phyloP scores from a whole-genome alignment of 495 filamentous ascomycete species.

The Astrocystis sublimbata region DNA sequence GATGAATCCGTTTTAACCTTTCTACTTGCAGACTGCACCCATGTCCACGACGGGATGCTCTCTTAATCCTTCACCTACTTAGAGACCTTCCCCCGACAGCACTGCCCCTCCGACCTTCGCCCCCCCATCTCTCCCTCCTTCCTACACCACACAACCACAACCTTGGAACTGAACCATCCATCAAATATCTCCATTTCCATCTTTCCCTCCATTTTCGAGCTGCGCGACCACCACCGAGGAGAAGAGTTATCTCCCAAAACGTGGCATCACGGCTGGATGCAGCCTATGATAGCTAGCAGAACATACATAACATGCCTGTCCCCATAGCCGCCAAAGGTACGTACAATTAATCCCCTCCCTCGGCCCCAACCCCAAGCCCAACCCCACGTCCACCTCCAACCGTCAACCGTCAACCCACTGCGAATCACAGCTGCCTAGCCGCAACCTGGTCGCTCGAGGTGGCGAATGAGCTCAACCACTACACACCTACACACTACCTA shows the following conservation, averaged over 20 bases:
- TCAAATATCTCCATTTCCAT: not conserved
- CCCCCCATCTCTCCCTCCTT: not conserved
- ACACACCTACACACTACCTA: too few species aligned
- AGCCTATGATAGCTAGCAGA: too few species aligned
- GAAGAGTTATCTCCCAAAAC: not conserved
- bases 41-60: not conserved
- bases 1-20: too few species aligned
- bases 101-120: not conserved
- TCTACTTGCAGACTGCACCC: not conserved
- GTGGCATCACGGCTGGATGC: slow-evolving; percentile 5
- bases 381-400: slow-evolving; percentile 26
- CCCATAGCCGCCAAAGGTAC: slow-evolving; percentile 51
- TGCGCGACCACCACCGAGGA: not conserved
- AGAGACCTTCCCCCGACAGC: not conserved
- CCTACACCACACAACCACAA: not conserved
- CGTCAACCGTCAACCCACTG: not conserved
- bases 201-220: not conserved
- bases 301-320: slow-evolving; percentile 42
- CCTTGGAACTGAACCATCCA: not conserved
- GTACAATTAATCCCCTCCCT: slow-evolving; percentile 19
- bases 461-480: slow-evolving; percentile 9
- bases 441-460: slow-evolving; percentile 5
- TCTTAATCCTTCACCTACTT: not conserved
- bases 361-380: too few species aligned
- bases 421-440: slow-evolving; percentile 8